phyloP scores from a whole-genome alignment of 106 monocot genomes.

The Alisma plantagoaquatica region DNA sequence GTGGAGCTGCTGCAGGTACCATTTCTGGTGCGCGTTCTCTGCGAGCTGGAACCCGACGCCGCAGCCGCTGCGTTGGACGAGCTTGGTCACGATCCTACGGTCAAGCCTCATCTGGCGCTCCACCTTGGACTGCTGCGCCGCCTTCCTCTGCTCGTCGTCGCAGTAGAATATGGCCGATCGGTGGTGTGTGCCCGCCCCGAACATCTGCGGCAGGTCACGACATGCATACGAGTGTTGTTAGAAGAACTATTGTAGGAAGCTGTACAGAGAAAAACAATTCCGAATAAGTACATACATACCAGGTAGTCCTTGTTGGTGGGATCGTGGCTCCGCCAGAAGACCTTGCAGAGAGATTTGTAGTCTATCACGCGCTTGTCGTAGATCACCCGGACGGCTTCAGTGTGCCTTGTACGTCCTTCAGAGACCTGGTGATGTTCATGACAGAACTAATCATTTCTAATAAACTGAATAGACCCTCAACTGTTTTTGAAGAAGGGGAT shows the following conservation, averaged over 20 bases:
- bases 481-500: too few relatives aligned
- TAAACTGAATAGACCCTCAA: too few relatives aligned
- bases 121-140: slow-evolving; percentile 34
- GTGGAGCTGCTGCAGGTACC: slow-evolving; percentile 25
- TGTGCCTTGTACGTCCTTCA: slow-evolving; percentile 31
- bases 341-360: slow-evolving; percentile 22
- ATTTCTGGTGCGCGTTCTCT: slow-evolving; percentile 33
- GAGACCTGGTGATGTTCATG: slow-evolving; percentile 13
- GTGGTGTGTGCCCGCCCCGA: slow-evolving; percentile 26
- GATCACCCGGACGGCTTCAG: slow-evolving; percentile 32
- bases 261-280: background rate
- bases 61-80: slow-evolving; percentile 5
- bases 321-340: slow-evolving; percentile 43
- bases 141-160: slow-evolving; percentile 36
- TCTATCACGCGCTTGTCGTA: slow-evolving; percentile 26
- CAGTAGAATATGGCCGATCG: slow-evolving; percentile 35
- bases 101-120: slow-evolving; percentile 35
- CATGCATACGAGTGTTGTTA: background rate
- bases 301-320: slow-evolving; percentile 40
- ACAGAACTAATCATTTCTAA: background rate
- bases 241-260: background rate
- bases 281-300: slow-evolving; percentile 15
- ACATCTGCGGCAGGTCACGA: slow-evolving; percentile 12
- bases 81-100: slow-evolving; percentile 41
- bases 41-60: slow-evolving; percentile 19